Percentiles rank a stretch among this genome's conserved stretches.
These are phyloP conservation scores for Tremellales sp. DNA, from an alignment of 1,284 basidiomycete species.

Conservation along the genomic window DNA sequence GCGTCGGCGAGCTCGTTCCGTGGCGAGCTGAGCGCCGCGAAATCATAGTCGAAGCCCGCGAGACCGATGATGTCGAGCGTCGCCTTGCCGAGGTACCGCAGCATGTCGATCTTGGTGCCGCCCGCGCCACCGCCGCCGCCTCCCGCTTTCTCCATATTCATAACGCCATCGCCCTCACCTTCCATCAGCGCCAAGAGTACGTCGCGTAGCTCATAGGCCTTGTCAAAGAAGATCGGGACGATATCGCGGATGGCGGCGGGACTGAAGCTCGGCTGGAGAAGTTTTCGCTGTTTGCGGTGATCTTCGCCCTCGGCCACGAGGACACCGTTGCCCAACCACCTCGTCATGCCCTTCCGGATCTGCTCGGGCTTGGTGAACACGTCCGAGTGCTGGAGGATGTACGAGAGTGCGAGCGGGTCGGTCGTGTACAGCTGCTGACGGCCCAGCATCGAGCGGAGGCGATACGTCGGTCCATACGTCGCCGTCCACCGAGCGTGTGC, in stretches of 20 bases:
- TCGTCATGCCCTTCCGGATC: conserved; percentile 55
- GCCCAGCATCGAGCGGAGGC: conserved; percentile 29
- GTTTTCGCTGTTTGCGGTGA: conserved; percentile 55
- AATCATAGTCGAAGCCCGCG: conserved; percentile 65
- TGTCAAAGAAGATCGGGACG: conserved; percentile 61
- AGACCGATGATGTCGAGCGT: conserved; percentile 69
- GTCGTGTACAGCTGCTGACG: conserved; percentile 55
- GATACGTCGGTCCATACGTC: conserved; percentile 19
- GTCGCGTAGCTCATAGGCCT: conserved; percentile 56
- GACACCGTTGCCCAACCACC: conserved; percentile 42
- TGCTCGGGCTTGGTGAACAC: conserved; percentile 65
- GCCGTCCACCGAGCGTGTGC: conserved; percentile 20
- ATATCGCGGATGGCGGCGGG: conserved; percentile 46
- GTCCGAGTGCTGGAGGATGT: conserved; percentile 60
- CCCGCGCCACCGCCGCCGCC: no score
- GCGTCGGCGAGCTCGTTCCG: conserved; percentile 38
- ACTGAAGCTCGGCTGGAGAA: conserved; percentile 50
- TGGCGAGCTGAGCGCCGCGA: conserved; percentile 47
- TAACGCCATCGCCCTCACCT: no score
- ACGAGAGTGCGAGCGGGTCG: conserved; percentile 59
- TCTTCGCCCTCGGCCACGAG: conserved; percentile 50
- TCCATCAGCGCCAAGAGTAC: conserved; percentile 17
- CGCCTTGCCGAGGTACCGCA: conserved; percentile 45
- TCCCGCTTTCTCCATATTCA: no score
- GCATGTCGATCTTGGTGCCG: conserved; percentile 2